Percentiles rank a stretch among this genome's conserved stretches.
phyloP scores from a whole-genome alignment of 192 early-diverging fungal genomes.

The Phlyctochytrium arcticum region DNA sequence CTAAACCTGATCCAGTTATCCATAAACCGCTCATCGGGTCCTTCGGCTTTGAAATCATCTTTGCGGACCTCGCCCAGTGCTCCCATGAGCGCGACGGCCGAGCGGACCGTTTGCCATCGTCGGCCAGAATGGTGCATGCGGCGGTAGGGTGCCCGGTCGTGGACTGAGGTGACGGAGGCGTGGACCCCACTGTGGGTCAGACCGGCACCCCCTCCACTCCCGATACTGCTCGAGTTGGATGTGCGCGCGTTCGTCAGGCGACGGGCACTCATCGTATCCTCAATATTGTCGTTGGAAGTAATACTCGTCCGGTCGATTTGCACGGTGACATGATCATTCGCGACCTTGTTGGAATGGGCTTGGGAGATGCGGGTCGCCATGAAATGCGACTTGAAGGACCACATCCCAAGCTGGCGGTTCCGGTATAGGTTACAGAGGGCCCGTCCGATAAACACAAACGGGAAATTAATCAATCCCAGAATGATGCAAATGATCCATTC shows the following conservation, averaged over 20 bases:
- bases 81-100: slow-evolving; percentile 41
- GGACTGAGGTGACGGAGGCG: not conserved
- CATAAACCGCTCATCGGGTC: slow-evolving; percentile 34
- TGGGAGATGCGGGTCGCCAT: not conserved
- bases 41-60: slow-evolving; percentile 21
- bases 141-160: slow-evolving; percentile 1
- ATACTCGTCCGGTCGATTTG: slow-evolving; percentile 14
- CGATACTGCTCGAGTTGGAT: not conserved
- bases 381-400: not conserved
- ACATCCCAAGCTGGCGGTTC: not conserved
- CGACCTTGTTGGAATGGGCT: not conserved
- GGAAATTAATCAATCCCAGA: slow-evolving; percentile 35
- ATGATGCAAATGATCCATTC: slow-evolving; percentile 49
- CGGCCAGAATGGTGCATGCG: not conserved
- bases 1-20: slow-evolving; percentile 44
- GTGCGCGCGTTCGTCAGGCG: not conserved
- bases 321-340: not conserved
- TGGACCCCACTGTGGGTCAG: not conserved
- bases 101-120: slow-evolving; percentile 39
- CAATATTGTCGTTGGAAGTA: not conserved
- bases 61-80: slow-evolving; percentile 29
- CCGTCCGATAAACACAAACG: slow-evolving; percentile 38
- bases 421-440: slow-evolving; percentile 23
- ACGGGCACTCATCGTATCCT: not conserved
- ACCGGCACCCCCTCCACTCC: not conserved